phyloP scores from a whole-genome alignment of 78 protist species.

The Protostelium mycophagum region DNA sequence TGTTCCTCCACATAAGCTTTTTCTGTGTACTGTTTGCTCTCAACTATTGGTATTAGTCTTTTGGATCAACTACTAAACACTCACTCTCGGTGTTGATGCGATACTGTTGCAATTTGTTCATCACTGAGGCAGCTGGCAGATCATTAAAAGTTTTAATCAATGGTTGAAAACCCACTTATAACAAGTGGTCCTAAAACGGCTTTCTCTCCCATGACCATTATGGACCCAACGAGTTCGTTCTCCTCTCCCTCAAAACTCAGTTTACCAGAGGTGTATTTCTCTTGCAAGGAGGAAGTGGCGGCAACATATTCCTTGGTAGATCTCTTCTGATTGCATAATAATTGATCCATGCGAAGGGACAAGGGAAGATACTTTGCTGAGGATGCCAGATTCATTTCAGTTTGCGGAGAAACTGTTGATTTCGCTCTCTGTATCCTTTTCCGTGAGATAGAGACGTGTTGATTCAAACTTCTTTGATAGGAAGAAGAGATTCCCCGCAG shows the following conservation, averaged over 20 bases:
- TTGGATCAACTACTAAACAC: neutral
- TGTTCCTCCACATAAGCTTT: neutral
- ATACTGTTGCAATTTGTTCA: neutral
- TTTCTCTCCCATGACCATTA: neutral
- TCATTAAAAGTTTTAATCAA: neutral
- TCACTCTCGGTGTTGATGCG: neutral
- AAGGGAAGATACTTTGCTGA: neutral
- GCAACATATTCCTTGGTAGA: neutral
- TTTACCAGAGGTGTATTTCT: neutral
- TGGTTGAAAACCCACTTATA: neutral
- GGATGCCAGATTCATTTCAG: too few species aligned
- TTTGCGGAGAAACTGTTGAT: too few species aligned
- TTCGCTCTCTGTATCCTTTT: too few species aligned
- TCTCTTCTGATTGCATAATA: neutral
- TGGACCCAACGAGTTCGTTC: neutral
- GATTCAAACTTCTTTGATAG: too few species aligned
- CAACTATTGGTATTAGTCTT: neutral
- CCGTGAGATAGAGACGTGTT: too few species aligned
- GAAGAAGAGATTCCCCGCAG: too few species aligned
- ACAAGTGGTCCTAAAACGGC: neutral
- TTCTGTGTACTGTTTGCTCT: neutral
- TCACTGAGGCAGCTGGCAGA: neutral
- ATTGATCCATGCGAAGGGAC: neutral
- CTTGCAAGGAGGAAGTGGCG: neutral
- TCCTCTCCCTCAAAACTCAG: neutral